These are phyloP conservation scores for Prunella vulgaris DNA, from an alignment of 257 asterid genomes.

Conservation along the genomic window DNA sequence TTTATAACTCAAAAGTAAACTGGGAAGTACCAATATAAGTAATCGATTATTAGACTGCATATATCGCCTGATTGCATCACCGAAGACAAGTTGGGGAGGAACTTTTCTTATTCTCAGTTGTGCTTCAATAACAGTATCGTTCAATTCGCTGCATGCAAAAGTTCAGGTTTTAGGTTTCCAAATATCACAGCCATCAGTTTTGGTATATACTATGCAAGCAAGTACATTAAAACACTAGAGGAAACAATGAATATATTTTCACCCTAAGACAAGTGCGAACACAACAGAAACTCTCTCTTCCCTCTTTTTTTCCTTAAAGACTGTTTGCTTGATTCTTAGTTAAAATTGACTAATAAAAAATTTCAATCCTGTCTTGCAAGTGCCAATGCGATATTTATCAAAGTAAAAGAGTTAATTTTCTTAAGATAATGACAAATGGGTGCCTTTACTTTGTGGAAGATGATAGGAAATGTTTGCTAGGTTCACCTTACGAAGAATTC, in stretches of 20 bases:
- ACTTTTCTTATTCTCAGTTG: slow-evolving; percentile 70
- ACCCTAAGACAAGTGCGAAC: neutral
- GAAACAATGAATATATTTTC: neutral
- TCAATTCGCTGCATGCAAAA: slow-evolving; percentile 67
- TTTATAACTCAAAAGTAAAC: slow-evolving; percentile 12
- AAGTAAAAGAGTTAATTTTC: neutral
- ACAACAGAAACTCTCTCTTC: neutral
- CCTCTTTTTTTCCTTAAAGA: neutral
- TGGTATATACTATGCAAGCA: neutral
- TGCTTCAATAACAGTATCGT: slow-evolving; percentile 91
- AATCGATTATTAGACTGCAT: slow-evolving; percentile 70
- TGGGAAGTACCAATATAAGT: slow-evolving; percentile 67
- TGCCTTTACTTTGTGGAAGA: neutral
- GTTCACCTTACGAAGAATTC: slow-evolving; percentile 83
- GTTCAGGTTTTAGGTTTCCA: slow-evolving; percentile 5
- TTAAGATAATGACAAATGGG: neutral
- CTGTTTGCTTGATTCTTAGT: slow-evolving; percentile 6
- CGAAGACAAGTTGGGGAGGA: slow-evolving; percentile 60
- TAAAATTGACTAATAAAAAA: neutral
- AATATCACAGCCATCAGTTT: neutral
- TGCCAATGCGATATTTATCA: neutral
- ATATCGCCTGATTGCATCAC: slow-evolving; percentile 55
- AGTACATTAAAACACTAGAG: neutral
- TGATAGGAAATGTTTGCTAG: neutral
- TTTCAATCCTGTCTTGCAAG: neutral